phyloP scores from a whole-genome alignment of 805 yeast genomes.

The Saturnispora hagleri region DNA sequence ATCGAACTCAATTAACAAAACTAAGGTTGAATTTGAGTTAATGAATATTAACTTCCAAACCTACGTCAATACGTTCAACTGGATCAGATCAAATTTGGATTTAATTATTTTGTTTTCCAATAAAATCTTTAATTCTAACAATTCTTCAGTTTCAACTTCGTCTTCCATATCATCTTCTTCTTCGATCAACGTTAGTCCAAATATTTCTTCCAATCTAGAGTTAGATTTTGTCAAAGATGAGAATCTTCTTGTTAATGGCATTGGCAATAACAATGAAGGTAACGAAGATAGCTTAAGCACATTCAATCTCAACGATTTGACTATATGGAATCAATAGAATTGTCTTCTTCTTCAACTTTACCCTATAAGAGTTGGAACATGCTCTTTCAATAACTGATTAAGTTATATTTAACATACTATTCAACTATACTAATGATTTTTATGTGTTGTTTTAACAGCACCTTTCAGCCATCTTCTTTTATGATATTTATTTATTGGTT shows the following conservation, averaged over 20 bases:
- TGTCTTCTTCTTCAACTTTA: background rate
- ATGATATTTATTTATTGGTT: background rate
- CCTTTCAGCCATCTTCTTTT: background rate
- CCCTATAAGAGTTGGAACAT: background rate
- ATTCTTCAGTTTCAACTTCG: background rate
- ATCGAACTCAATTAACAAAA: background rate
- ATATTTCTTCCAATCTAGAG: background rate
- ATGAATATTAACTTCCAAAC: conserved; percentile 1
- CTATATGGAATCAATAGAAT: background rate
- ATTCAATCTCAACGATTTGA: background rate
- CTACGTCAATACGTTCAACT: conserved; percentile 2
- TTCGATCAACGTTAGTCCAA: conserved; percentile 3
- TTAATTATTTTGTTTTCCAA: conserved; percentile 6
- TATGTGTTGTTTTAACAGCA: background rate
- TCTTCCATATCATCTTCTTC: background rate
- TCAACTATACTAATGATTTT: background rate
- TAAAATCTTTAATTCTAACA: background rate
- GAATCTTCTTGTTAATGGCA: background rate
- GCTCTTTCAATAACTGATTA: background rate
- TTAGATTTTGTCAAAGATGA: background rate
- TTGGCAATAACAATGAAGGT: background rate
- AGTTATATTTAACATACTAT: background rate
- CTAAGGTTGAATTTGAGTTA: background rate
- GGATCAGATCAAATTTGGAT: conserved; percentile 8
- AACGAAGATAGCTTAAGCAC: background rate